Conservation (phyloP, 352 stramenopile genomes). For the Globisporangium nagaii region DNA sequence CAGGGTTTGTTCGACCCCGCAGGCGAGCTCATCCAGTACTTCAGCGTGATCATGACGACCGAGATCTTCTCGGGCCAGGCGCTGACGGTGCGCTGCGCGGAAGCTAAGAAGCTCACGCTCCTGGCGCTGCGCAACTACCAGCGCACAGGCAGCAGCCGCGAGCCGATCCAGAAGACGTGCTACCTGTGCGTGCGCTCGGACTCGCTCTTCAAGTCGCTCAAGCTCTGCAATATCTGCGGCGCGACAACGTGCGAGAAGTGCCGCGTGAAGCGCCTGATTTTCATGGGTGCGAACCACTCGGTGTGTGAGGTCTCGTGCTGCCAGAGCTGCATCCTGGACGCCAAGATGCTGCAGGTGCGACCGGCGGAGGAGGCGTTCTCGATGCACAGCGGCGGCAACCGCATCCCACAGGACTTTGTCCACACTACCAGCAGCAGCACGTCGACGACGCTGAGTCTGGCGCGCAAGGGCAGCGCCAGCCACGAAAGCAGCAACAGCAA, state of each 20-base stretch:
- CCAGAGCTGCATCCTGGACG: slow-evolving; percentile 27
- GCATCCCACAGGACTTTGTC: background rate
- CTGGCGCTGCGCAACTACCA: slow-evolving; percentile 17
- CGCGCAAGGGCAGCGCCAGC: background rate
- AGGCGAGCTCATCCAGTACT: slow-evolving; percentile 23
- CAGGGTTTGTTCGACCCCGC: slow-evolving; percentile 38
- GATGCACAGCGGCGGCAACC: background rate
- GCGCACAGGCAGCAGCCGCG: background rate
- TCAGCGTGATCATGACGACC: slow-evolving; percentile 22
- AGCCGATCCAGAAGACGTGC: slow-evolving; percentile 4
- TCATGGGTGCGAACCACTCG: slow-evolving; percentile 17
- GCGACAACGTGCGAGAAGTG: slow-evolving; percentile 16
- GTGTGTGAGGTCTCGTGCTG: slow-evolving; percentile 24
- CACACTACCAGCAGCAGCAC: background rate
- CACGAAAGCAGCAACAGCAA: background rate
- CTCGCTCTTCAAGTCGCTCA: slow-evolving; percentile 9
- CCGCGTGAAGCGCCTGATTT: slow-evolving; percentile 23
- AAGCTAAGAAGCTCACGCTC: slow-evolving; percentile 55
- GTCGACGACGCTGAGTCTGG: too few relatives aligned
- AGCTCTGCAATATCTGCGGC: slow-evolving; percentile 23
- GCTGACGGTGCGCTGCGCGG: slow-evolving; percentile 30
- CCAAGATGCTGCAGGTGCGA: slow-evolving; percentile 17
- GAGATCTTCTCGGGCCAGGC: slow-evolving; percentile 32
- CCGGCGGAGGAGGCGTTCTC: slow-evolving; percentile 14
- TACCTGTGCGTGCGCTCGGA: slow-evolving; percentile 15